Base-by-base conservation (phyloP, 1,284 basidiomycete species). In the Pascua sp. region DNA sequence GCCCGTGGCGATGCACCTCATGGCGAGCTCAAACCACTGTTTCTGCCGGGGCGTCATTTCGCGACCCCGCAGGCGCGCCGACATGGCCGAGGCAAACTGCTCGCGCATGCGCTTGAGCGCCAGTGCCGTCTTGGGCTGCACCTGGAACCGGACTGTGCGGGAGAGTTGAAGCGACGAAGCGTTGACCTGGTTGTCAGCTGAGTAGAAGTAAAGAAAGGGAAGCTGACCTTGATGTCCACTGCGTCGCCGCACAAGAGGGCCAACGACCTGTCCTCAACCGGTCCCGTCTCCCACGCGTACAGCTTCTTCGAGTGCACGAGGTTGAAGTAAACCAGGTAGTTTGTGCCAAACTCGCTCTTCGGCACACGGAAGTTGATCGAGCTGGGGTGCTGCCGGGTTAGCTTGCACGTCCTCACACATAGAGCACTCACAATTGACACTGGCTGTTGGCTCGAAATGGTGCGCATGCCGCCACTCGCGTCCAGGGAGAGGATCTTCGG, bases 211-310 rank as follows among this genome's bases (percentile, higher is more conserved):
- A n/a, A 36, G 9, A 46, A 78, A 49, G 2, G 11, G 12, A 32
- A 8, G 48, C 79, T 51, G 57, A 90, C 90, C 82, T 89, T 93
- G 78, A 90, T 88, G 62, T 98, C 95, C 12, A 84, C 81, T 11
- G 59, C 52, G 65, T 98, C 96, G 2, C 96, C 95, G 64, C 94
- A 98, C 0, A 98, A 79, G 24, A 98, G 79, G 16, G 91, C 73
- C 47, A 99, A 76, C 1, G 90, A 85, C 37, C 90, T 78, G 67
- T 97, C 91, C 60, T 96, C 89, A 5, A 92, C 85, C 1, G 92
- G 89, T 1, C 90, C 87, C 1, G 90, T 92, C 76, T 99, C 96
- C 91, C 93, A 97, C n/a, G 89, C 93, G 74, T 95, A 98, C 37
- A 98, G 78, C 75, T 68, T 69, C 57, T 73, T 76, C 10, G 73